phyloP scores from a whole-genome alignment of 140 eudicot species.

The Oenanthe javanica region DNA sequence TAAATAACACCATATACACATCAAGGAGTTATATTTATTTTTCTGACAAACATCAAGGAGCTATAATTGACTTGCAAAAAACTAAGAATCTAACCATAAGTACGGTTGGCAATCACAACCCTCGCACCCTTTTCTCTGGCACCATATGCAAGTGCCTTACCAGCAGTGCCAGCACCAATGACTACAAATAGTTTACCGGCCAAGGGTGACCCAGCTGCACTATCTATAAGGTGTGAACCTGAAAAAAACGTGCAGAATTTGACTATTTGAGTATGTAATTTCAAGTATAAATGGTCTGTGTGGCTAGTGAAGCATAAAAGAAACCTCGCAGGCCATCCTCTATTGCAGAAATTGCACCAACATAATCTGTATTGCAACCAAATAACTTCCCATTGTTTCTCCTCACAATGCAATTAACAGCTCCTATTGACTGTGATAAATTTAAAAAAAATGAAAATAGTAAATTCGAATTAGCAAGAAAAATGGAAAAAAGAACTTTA shows the following conservation, averaged over 20 bases:
- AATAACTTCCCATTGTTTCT: constrained; percentile 72
- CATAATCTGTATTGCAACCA: constrained; percentile 93
- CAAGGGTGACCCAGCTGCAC: constrained; percentile 55
- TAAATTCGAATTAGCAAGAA: background rate
- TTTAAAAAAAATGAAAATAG: constrained; percentile 6
- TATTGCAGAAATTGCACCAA: constrained; percentile 92
- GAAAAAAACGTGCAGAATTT: constrained; percentile 14
- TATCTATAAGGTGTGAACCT: constrained; percentile 33
- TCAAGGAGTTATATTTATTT: constrained; percentile 10
- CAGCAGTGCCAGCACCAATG: constrained; percentile 98
- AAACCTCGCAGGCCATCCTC: constrained; percentile 82
- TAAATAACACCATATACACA: constrained; percentile 5
- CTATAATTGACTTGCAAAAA: constrained; percentile 8
- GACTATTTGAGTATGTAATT: constrained; percentile 9
- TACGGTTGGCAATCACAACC: constrained; percentile 88
- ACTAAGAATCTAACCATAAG: constrained; percentile 59
- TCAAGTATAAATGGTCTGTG: background rate
- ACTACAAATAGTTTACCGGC: constrained; percentile 79
- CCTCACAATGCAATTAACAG: constrained; percentile 78
- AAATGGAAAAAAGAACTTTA: background rate
- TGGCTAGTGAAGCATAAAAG: constrained; percentile 20
- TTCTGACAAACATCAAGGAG: constrained; percentile 7
- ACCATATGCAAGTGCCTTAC: constrained; percentile 93
- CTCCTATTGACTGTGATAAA: constrained; percentile 77
- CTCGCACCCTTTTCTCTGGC: constrained; percentile 96